These are phyloP conservation scores for Lenzites betulinus DNA, from an alignment of 768 basidiomycete genomes.

Conservation along the genomic window DNA sequence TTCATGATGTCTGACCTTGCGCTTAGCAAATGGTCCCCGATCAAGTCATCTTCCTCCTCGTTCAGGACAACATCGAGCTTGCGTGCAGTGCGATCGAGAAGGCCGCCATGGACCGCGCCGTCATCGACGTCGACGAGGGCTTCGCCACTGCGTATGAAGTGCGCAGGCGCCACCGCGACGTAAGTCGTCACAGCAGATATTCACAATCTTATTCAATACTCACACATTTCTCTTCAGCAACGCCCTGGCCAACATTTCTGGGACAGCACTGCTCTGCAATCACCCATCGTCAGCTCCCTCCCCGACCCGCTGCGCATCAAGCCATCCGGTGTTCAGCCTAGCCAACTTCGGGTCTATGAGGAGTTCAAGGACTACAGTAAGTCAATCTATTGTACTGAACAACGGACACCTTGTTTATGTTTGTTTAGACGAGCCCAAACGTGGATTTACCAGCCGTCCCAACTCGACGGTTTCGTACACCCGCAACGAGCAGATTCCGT, in stretches of 20 bases:
- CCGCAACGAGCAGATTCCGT: slow-evolving; percentile 45
- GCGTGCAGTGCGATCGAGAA: slow-evolving; percentile 96
- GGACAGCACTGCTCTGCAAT: slow-evolving; percentile 75
- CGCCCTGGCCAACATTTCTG: slow-evolving; percentile 80
- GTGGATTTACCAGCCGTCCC: slow-evolving; percentile 59
- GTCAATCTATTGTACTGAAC: slow-evolving; percentile 10
- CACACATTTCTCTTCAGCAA: slow-evolving; percentile 40
- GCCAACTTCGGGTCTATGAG: slow-evolving; percentile 90
- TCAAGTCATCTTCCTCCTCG: slow-evolving; percentile 74
- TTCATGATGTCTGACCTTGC: slow-evolving; percentile 1
- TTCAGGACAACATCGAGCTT: slow-evolving; percentile 89
- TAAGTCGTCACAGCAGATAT: slow-evolving; percentile 32
- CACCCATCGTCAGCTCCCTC: slow-evolving; percentile 69
- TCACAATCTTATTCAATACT: background rate
- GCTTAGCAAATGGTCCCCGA: slow-evolving; percentile 74
- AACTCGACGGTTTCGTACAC: slow-evolving; percentile 71
- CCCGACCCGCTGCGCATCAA: slow-evolving; percentile 91
- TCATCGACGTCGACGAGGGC: slow-evolving; percentile 89
- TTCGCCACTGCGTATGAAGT: slow-evolving; percentile 81
- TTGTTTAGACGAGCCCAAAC: slow-evolving; percentile 47
- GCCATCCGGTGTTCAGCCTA: slow-evolving; percentile 74
- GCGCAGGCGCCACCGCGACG: slow-evolving; percentile 86
- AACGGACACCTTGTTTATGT: slow-evolving; percentile 36
- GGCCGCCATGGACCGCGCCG: slow-evolving; percentile 95
- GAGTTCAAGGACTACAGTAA: slow-evolving; percentile 71